Percentiles rank a stretch among this genome's conserved stretches.
Conservation (phyloP, 371 early-diverging fungal genomes). For the Syncephalastrum monosporum region DNA sequence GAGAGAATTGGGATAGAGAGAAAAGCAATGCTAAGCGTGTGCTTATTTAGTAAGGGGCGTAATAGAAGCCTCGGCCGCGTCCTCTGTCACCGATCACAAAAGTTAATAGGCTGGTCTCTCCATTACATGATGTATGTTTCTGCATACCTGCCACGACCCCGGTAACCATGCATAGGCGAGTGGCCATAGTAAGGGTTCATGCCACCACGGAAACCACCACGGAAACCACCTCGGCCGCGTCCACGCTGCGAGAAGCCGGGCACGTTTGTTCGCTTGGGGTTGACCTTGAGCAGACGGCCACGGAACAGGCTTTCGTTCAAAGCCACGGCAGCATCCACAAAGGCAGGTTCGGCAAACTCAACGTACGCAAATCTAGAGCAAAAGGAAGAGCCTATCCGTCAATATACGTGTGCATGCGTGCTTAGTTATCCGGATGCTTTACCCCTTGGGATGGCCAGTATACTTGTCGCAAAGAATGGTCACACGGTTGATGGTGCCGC, state of each 20-base stretch:
- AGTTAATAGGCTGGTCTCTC: not conserved
- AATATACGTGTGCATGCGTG: not conserved
- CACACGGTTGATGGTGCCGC: slow-evolving; percentile 96
- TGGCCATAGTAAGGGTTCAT: slow-evolving; percentile 44
- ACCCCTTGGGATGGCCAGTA: slow-evolving; percentile 97
- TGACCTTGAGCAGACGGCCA: slow-evolving; percentile 83
- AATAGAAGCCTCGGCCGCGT: slow-evolving; percentile 65
- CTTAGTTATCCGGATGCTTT: slow-evolving; percentile 5
- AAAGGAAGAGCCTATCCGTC: slow-evolving; percentile 5
- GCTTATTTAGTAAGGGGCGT: slow-evolving; percentile 58
- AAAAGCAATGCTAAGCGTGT: not conserved
- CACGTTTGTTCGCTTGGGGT: slow-evolving; percentile 93
- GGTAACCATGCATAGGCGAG: slow-evolving; percentile 52
- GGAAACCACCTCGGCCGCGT: slow-evolving; percentile 72
- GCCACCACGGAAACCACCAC: slow-evolving; percentile 68
- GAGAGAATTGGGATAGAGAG: slow-evolving; percentile 2
- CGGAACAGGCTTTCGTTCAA: slow-evolving; percentile 90
- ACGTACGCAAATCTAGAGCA: slow-evolving; percentile 83
- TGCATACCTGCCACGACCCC: slow-evolving; percentile 52
- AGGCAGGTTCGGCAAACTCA: slow-evolving; percentile 89
- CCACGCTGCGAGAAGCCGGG: slow-evolving; percentile 79
- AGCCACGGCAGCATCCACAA: slow-evolving; percentile 85
- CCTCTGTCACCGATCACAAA: slow-evolving; percentile 22
- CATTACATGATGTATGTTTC: not conserved
- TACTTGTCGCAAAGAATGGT: slow-evolving; percentile 95